Base-by-base conservation (phyloP, 2,329 filamentous ascomycete species). In the Penicillium sp. region DNA sequence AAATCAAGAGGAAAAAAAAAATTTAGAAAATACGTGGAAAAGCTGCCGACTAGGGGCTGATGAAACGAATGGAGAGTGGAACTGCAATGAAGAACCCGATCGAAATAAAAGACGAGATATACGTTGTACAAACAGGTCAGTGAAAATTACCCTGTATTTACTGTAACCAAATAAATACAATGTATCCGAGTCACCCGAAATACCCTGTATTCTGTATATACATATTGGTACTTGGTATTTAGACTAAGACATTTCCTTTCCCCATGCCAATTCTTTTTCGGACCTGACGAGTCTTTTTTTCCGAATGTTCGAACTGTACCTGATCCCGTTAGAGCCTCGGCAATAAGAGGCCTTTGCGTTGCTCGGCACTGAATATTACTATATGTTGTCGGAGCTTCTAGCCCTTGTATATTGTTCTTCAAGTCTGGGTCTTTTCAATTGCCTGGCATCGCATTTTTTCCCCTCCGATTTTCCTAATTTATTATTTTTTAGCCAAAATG, bases 381-480 rank as follows among this genome's bases (percentile, higher is more conserved):
- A 50, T 39, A 35, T 55, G 45, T 17, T 42, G 23, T 52, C 60
- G 50, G 62, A 39, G 33, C 21, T 41, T 61, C 55, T 59, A 49
- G 19, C 53, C 51, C 21, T 19, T 31, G 29, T 13, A 31, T 31
- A 31, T 31, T 31, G 29, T 31, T 12, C 10, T 31, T 33, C 12
- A 2, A 12, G 49, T 62, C 61, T 61, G 51, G 43, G 17, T 15
- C 29, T 8, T 29, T 17, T 44, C 35, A 23, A 41, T 29, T 50
- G 48, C 45, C 45, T 35, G n/a, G 17, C 9, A 2, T 19, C 39
- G 51, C 33, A 15, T 35, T 50, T 17, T 12, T 17, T 17, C 4
- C 35, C 35, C 17, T 33, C 33, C 7, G 33, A 15, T 33, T 6
- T 5, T 33, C 31, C 31, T 2, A 29, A n/a, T 33, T 47, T 27